These are phyloP conservation scores for Pythium insidiosum DNA, from an alignment of 352 stramenopile species.

Conservation along the genomic window DNA sequence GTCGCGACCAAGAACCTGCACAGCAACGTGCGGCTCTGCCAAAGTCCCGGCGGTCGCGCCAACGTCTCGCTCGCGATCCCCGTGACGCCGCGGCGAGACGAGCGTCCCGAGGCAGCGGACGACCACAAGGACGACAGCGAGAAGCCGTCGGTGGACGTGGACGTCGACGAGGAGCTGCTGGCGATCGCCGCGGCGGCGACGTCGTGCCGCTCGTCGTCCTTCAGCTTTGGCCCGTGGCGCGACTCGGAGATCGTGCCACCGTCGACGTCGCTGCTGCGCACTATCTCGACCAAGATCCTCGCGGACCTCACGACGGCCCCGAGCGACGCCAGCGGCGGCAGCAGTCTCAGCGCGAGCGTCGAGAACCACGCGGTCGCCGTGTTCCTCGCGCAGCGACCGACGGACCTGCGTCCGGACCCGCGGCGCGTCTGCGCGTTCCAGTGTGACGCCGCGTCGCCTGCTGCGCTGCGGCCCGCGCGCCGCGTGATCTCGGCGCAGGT, in stretches of 20 bases:
- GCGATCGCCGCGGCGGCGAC: neutral
- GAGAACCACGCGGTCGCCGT: neutral
- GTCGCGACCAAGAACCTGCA: slow-evolving; percentile 5
- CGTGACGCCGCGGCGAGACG: slow-evolving; percentile 14
- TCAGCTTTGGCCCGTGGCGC: slow-evolving; percentile 12
- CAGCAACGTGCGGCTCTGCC: slow-evolving; percentile 18
- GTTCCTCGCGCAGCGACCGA: slow-evolving; percentile 11
- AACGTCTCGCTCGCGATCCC: slow-evolving; percentile 36
- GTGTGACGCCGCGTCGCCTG: slow-evolving; percentile 11
- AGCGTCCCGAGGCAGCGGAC: neutral
- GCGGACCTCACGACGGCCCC: neutral
- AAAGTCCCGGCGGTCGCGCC: slow-evolving; percentile 21
- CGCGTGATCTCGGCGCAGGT: slow-evolving; percentile 30
- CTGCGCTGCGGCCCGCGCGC: slow-evolving; percentile 11
- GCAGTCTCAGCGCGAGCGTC: neutral
- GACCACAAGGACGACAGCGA: neutral
- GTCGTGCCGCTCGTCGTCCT: slow-evolving; percentile 7
- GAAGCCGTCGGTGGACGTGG: neutral
- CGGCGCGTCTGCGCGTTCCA: slow-evolving; percentile 21
- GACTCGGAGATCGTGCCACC: slow-evolving; percentile 1
- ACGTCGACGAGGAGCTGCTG: neutral
- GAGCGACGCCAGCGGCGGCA: slow-evolving; percentile 7
- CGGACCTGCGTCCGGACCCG: slow-evolving; percentile 38
- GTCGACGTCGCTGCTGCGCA: neutral
- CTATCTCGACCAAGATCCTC: neutral